Evolutionary conservation across 805 yeast genomes (phyloP).

Genomic region (Nakazawaea holstii): DNA sequence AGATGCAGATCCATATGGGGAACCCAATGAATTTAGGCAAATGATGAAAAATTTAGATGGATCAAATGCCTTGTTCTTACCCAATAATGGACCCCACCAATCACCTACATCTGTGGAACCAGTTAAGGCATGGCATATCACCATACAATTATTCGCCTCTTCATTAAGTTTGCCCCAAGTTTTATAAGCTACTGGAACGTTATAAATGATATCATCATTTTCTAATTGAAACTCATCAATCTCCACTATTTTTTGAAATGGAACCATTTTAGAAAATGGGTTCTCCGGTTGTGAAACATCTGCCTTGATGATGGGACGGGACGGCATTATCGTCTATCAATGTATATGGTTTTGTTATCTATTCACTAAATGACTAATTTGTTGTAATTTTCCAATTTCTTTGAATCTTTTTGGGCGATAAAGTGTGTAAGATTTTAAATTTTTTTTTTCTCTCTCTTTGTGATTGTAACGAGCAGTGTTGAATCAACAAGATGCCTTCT

Average conservation of each 20-base stretch:
- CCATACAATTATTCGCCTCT: conserved; percentile 66
- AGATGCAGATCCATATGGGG: conserved; percentile 94
- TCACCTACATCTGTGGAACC: conserved; percentile 94
- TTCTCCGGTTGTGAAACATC: conserved; percentile 51
- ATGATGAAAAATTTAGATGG: conserved; percentile 81
- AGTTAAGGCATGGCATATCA: conserved; percentile 94
- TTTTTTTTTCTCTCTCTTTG: no score
- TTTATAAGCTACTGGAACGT: conserved; percentile 92
- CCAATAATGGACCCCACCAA: conserved; percentile 98
- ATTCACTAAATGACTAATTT: neutral
- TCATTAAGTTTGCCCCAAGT: conserved; percentile 88
- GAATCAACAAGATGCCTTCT: no score
- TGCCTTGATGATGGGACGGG: conserved; percentile 24
- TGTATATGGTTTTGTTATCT: neutral
- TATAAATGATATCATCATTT: conserved; percentile 65
- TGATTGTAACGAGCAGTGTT: no score
- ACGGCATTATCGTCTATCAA: neutral
- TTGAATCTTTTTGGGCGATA: no score
- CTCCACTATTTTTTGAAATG: conserved; percentile 72
- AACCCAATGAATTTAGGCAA: conserved; percentile 89
- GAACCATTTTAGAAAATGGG: conserved; percentile 64
- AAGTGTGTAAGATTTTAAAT: no score
- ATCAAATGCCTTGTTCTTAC: conserved; percentile 83
- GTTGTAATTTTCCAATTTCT: no score
- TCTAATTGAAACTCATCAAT: conserved; percentile 74